Evolutionary conservation across 495 filamentous ascomycete genomes (phyloP).

Genomic region (Beverwykella pulmonaria): DNA sequence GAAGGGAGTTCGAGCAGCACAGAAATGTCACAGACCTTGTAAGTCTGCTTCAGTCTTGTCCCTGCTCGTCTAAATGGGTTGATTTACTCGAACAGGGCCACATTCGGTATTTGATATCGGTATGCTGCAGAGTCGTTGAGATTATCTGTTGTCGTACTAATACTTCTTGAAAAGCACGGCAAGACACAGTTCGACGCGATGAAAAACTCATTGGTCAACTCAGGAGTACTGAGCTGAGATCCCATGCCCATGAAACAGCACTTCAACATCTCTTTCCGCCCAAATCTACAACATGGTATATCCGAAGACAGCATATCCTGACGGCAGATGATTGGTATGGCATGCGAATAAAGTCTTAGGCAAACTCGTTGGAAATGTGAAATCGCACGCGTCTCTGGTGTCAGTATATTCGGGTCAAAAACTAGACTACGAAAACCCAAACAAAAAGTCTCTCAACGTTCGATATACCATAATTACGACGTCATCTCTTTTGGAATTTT

Average conservation of each 20-base stretch:
- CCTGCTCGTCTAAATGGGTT: slow-evolving; percentile 11
- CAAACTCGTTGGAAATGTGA: too few species aligned
- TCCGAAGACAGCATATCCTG: background rate
- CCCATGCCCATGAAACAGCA: background rate
- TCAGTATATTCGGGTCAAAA: too few species aligned
- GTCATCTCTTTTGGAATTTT: too few species aligned
- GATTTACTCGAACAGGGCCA: slow-evolving; percentile 44
- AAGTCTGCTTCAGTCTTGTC: slow-evolving; percentile 37
- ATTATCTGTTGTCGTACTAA: background rate
- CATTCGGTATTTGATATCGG: slow-evolving; percentile 63
- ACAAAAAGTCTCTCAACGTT: too few species aligned
- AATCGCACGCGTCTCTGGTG: too few species aligned
- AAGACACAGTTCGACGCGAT: slow-evolving; percentile 65
- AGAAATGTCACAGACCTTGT: slow-evolving; percentile 70
- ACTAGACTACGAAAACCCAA: too few species aligned
- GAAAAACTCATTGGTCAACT: slow-evolving; percentile 42
- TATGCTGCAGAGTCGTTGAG: slow-evolving; percentile 16
- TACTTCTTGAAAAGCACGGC: slow-evolving; percentile 45
- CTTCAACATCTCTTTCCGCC: background rate
- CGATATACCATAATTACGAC: too few species aligned
- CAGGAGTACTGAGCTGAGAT: slow-evolving; percentile 20
- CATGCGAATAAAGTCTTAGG: background rate
- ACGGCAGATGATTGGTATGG: background rate
- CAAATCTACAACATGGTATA: background rate
- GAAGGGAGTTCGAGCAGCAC: slow-evolving; percentile 76